A percentile compares a stretch with the other conserved stretches of the same genome.
Evolutionary conservation across 768 basidiomycete species (phyloP).

Genomic region (Cantharellus cinnabarinus): DNA sequence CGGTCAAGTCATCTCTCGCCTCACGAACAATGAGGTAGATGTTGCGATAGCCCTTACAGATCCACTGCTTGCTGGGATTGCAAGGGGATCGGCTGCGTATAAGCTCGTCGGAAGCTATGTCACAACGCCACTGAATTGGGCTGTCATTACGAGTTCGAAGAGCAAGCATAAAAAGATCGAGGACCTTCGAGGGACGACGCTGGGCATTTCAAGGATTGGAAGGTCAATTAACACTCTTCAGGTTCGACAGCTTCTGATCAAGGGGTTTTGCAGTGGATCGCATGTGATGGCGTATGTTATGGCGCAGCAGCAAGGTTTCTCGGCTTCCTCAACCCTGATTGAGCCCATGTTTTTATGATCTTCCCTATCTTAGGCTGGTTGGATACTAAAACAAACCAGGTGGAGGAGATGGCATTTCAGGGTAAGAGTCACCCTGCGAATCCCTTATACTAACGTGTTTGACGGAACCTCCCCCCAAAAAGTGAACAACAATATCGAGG

Average conservation of each 20-base stretch:
- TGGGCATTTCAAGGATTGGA: constrained; percentile 79
- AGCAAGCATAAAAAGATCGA: constrained; percentile 46
- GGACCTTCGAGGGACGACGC: constrained; percentile 58
- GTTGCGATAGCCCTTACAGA: constrained; percentile 81
- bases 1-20: constrained; percentile 57
- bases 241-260: not conserved
- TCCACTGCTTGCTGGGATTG: constrained; percentile 76
- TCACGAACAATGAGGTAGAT: constrained; percentile 61
- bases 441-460: not conserved
- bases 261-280: constrained; percentile 37
- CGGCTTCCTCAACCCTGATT: not conserved
- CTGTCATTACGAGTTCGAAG: constrained; percentile 71
- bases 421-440: constrained; percentile 21
- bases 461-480: not conserved
- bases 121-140: constrained; percentile 31
- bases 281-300: constrained; percentile 94
- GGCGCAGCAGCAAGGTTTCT: constrained; percentile 49
- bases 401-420: constrained; percentile 36
- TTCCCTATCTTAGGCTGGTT: constrained; percentile 30
- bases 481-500: constrained; percentile 70
- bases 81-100: constrained; percentile 72
- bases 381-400: constrained; percentile 16
- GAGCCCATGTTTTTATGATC: not conserved
- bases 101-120: constrained; percentile 89
- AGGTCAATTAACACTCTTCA: constrained; percentile 27